Conservation (phyloP, 2,329 filamentous ascomycete species). For the Alternaria brassicae region DNA sequence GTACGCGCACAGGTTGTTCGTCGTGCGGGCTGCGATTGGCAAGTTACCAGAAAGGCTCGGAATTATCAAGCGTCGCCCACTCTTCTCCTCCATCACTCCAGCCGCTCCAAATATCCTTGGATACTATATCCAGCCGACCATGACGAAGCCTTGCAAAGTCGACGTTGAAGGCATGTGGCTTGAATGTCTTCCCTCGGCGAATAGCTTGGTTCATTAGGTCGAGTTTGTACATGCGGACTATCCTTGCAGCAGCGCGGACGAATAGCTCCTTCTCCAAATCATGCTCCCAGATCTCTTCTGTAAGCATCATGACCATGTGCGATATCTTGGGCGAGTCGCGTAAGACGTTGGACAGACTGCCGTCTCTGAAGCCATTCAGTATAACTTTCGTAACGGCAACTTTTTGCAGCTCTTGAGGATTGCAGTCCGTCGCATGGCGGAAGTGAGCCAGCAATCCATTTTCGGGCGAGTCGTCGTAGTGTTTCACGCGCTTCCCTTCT, state of each 20-base stretch:
- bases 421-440: conserved; percentile 12
- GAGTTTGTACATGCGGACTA: conserved; percentile 26
- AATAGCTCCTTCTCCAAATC: conserved; percentile 18
- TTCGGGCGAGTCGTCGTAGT: conserved; percentile 31
- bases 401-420: conserved; percentile 14
- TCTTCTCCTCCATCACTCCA: conserved; percentile 20
- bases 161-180: conserved; percentile 8
- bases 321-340: conserved; percentile 27
- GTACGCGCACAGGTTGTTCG: not conserved
- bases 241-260: conserved; percentile 27
- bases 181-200: not conserved
- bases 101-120: conserved; percentile 15
- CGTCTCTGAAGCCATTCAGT: conserved; percentile 20
- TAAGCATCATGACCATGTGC: conserved; percentile 27
- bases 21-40: not conserved
- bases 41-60: conserved; percentile 16
- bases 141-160: conserved; percentile 20
- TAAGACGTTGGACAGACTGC: conserved; percentile 28
- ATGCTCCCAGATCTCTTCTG: conserved; percentile 10
- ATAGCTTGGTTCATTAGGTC: conserved; percentile 9
- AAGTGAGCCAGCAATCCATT: conserved; percentile 31
- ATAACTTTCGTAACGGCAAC: conserved; percentile 28
- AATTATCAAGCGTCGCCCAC: conserved; percentile 17
- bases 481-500: conserved; percentile 15
- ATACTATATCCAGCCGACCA: conserved; percentile 14